Percentiles rank a stretch among this genome's conserved stretches.
phyloP scores from a whole-genome alignment of 2,329 filamentous ascomycete genomes.

The Celoporthe dispersa region DNA sequence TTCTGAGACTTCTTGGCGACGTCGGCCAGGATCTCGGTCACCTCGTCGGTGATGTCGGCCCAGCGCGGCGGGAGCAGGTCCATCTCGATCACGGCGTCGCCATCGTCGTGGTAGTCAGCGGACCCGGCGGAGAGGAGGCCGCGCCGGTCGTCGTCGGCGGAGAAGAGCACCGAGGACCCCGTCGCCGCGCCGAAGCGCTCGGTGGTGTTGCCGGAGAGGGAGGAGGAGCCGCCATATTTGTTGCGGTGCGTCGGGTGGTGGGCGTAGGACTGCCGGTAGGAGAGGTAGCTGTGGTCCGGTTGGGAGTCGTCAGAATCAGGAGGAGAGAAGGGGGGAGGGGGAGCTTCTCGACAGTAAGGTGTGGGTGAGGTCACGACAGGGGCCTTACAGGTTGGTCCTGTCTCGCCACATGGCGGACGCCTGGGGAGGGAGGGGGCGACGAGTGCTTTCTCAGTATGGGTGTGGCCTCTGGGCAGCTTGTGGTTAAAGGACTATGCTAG shows the following conservation, averaged over 20 bases:
- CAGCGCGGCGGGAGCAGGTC: conserved; percentile 92
- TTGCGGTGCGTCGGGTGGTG: conserved; percentile 90
- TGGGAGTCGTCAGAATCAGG: neutral
- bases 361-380: neutral
- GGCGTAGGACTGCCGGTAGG: conserved; percentile 97
- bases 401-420: conserved; percentile 94
- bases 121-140: conserved; percentile 82
- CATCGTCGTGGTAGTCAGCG: conserved; percentile 81
- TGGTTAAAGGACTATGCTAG: neutral
- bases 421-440: conserved; percentile 33
- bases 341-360: conserved; percentile 27
- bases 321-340: too few relatives aligned
- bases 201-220: conserved; percentile 57
- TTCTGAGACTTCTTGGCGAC: conserved; percentile 83
- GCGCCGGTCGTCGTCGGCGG: conserved; percentile 61
- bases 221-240: conserved; percentile 59
- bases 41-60: conserved; percentile 94
- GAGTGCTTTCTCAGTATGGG: conserved; percentile 27
- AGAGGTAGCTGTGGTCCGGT: conserved; percentile 76
- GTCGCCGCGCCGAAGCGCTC: conserved; percentile 52
- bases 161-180: conserved; percentile 58
- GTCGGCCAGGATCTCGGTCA: conserved; percentile 78
- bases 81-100: conserved; percentile 98
- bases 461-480: conserved; percentile 24
- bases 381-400: conserved; percentile 89